These are phyloP conservation scores for Barbatosphaeria neglecta DNA, from an alignment of 495 filamentous ascomycete species.

Conservation along the genomic window DNA sequence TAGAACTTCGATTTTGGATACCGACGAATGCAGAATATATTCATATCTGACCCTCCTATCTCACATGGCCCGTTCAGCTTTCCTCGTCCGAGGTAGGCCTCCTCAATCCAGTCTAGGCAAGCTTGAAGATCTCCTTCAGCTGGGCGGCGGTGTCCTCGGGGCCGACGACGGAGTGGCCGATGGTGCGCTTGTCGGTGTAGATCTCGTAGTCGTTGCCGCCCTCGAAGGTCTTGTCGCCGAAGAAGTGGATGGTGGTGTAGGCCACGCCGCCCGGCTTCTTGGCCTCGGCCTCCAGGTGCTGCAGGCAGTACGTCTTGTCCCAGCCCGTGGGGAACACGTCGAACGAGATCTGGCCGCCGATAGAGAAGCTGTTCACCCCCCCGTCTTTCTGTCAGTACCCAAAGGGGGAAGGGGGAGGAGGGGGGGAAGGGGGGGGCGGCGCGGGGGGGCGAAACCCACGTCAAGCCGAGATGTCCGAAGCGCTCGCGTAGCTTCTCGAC, in stretches of 20 bases:
- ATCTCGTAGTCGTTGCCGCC: conserved; percentile 97
- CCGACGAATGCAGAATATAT: too few species aligned
- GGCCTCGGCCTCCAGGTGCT: conserved; percentile 75
- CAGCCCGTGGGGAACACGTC: conserved; percentile 94
- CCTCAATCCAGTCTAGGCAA: conserved; percentile 28
- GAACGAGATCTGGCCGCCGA: conserved; percentile 95
- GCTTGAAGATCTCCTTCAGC: conserved; percentile 67
- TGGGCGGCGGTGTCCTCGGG: conserved; percentile 71
- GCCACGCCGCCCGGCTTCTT: conserved; percentile 51
- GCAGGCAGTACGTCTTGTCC: conserved; percentile 98
- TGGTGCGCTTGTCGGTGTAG: conserved; percentile 64
- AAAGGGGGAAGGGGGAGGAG: neutral
- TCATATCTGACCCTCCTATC: neutral
- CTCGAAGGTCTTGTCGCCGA: conserved; percentile 82
- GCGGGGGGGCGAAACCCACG: conserved; percentile 40
- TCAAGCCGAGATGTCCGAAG: conserved; percentile 75
- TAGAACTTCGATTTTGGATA: too few species aligned
- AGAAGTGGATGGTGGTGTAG: conserved; percentile 91
- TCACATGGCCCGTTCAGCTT: neutral
- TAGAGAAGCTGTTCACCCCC: conserved; percentile 67
- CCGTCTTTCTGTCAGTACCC: neutral
- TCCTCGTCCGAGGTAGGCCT: neutral
- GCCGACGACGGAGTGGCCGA: conserved; percentile 68
- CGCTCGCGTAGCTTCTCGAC: conserved; percentile 64
- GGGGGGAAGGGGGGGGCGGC: neutral